Base-by-base conservation (phyloP, 495 filamentous ascomycete species). In the Penicillium ucsense region DNA sequence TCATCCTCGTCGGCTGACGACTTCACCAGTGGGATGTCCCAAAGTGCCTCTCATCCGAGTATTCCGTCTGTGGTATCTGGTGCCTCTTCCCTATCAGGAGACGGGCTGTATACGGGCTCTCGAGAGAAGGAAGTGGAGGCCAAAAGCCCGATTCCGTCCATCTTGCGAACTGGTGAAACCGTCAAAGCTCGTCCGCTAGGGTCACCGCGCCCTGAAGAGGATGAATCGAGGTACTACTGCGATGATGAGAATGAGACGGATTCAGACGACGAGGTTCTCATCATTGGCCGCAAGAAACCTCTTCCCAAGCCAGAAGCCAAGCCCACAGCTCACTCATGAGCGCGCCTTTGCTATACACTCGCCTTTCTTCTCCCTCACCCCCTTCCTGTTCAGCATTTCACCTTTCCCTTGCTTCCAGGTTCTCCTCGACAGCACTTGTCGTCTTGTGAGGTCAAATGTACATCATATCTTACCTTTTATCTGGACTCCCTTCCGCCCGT, bases 11-110 rank as follows among this genome's bases (percentile, higher is more conserved):
- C 72, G 27, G 64, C 65, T 10, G 76, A 78, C 47, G 73, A 79
- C 38, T 70, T 74, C 46, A 67, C 74, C 6, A 80, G 81, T 27
- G 74, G 67, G 43, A 81, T 77, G 63, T 75, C 77, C 29, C 77
- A 77, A 35, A 85, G 81, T 57, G 79, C 75, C 35, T 86, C 84
- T 10, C 82, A 88, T 51, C 84, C 85, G 9, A 87, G 84, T 37
- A 75, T 89, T 5, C 85, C 85, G 3, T 85, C 85, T 35, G 75
- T 89, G 5, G 70, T 87, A 9, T 88, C 84, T 31, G 81, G 84
- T n/a, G 83, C 84, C n/a, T 86, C 84, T 30, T 89, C 85, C n/a
- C 67, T 88, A 12, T 88, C 82, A 12, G 80, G 62, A n/a, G 66
- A 70, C 51, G 62, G 64, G 3, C 36, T 50, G 4, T 54, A 54